Evolutionary conservation across 345 rosid species (phyloP), one percentile per base, ranked within the genome.

Genomic region (rapeseed (Brassica napus)): DNA sequence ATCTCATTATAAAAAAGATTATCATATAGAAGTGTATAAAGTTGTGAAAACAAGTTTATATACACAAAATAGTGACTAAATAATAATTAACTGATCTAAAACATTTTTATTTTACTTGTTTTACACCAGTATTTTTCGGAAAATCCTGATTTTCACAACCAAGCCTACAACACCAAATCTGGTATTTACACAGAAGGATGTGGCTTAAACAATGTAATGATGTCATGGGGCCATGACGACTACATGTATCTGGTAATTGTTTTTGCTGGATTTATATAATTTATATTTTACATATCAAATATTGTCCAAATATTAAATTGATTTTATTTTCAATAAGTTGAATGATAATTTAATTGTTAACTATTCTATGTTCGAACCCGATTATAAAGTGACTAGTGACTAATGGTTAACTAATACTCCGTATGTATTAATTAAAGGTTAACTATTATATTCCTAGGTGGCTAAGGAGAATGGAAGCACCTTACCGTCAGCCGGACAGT

Each of bases 221-320:
- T 90, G 78, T 86, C 74, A 35, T 89, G 87, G 87, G 91, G 92
- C 0, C 90, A 89, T 15, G 90, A 88, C 14, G 92, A 89, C 78
- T 76, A 76, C 67, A 88, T 87, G 91, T 80, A 83, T 75, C 8
- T 88, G 87, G 88, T 87, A 85, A 10, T 21, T 31, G 15, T 26
- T 16, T 54, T 15, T 3, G 14, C 24, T 66, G 4, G 4, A 4
- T 65, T 66, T 9, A 2, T 37, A 18, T 14, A 23, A 37, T 5
- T 66, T 4, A 4, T 49, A 4, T 49, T n/a, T 49, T n/a, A n/a
- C 5, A 14, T 14, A 49, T 14, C 57, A n/a, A 49, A 49, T 49
- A 49, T n/a, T 49, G 5, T 49, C 2, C 57, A 49, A 49, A 49
- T 49, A n/a, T 49, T 49, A 4, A 14, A n/a, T 49, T n/a, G 15